These are phyloP conservation scores for Solanum chmielewskii DNA, from an alignment of 257 asterid species.

Conservation along the genomic window DNA sequence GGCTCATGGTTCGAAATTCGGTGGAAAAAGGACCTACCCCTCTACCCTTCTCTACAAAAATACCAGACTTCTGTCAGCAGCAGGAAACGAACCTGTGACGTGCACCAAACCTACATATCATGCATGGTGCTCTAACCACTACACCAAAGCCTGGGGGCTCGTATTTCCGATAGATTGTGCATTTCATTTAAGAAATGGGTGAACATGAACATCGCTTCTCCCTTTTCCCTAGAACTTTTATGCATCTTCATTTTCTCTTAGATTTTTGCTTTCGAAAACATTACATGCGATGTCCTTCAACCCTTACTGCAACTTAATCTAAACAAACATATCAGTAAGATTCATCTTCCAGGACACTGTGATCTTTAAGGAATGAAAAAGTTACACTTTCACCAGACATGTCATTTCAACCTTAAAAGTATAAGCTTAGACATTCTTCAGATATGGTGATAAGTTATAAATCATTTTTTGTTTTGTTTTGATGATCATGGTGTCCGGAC, in stretches of 20 bases:
- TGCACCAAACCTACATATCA: neutral
- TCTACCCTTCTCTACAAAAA: neutral
- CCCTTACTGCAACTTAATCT: neutral
- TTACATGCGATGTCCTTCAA: neutral
- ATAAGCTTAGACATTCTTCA: neutral
- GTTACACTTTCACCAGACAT: neutral
- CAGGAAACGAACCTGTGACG: neutral
- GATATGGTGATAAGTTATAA: neutral
- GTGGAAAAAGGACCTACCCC: neutral
- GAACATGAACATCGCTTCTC: neutral
- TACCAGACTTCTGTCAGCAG: neutral
- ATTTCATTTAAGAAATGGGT: neutral
- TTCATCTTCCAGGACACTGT: neutral
- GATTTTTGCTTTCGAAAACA: neutral
- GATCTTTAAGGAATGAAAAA: neutral
- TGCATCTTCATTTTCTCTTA: neutral
- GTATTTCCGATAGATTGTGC: neutral
- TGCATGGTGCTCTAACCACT: neutral
- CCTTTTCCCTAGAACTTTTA: neutral
- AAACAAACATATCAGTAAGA: neutral
- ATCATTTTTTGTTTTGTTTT: neutral
- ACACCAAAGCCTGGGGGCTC: neutral
- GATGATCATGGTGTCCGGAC: neutral
- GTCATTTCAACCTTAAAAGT: neutral
- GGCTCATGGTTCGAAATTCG: neutral